Conservation (phyloP, 208 protist species). For the Leishmania mexicana region DNA sequence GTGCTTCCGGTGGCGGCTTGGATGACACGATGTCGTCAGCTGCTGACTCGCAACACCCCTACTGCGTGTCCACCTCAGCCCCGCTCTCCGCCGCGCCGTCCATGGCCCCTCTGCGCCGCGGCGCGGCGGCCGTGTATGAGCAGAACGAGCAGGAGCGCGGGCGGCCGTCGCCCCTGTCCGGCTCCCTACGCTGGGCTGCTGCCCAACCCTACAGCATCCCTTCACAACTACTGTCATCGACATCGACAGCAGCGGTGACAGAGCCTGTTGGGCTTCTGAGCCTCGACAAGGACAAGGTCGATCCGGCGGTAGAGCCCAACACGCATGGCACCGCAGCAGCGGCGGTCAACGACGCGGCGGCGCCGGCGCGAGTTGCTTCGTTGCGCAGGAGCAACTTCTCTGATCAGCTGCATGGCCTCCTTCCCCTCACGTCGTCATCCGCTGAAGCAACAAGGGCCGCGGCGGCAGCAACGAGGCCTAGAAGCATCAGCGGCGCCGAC, state of each 20-base stretch:
- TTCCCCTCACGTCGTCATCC: background rate
- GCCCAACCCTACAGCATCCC: background rate
- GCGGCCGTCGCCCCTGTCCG: background rate
- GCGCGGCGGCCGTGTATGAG: background rate
- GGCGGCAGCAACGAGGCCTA: background rate
- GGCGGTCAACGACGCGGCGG: background rate
- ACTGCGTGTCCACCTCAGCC: slow-evolving; percentile 20
- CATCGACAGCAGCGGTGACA: background rate
- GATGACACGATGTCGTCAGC: slow-evolving; percentile 20
- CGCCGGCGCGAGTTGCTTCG: background rate
- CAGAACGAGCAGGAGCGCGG: background rate
- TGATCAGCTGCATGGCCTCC: slow-evolving; percentile 1
- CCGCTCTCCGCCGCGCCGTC: slow-evolving; percentile 23
- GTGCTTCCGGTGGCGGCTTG: background rate
- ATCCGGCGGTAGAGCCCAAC: background rate
- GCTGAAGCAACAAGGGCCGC: background rate
- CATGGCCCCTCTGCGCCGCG: background rate
- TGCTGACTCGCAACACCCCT: slow-evolving; percentile 27
- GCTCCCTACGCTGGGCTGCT: background rate
- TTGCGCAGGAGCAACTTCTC: slow-evolving; percentile 28
- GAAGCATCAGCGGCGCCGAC: background rate
- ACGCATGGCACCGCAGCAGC: background rate
- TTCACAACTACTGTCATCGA: background rate
- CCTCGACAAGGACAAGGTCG: background rate
- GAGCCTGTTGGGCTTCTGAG: background rate